Percentiles rank a stretch among this genome's conserved stretches.
These are phyloP conservation scores for Auricularia sp. DNA, from an alignment of 768 basidiomycete genomes.

Conservation along the genomic window DNA sequence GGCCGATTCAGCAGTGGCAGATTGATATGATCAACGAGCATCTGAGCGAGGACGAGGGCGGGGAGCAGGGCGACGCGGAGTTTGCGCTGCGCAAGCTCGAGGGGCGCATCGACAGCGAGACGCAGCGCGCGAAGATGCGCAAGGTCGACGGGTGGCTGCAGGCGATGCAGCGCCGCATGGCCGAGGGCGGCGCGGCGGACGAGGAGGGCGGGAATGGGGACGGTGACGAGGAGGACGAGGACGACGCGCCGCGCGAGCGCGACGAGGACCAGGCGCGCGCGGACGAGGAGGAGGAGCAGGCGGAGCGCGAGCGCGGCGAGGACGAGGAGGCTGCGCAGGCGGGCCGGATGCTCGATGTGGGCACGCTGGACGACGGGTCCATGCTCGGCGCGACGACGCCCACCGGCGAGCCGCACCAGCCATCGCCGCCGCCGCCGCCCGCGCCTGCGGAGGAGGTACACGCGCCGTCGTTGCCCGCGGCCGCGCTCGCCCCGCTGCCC, in stretches of 20 bases:
- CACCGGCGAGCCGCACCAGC: neutral
- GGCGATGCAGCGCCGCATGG: conserved; percentile 49
- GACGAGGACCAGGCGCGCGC: conserved; percentile 2
- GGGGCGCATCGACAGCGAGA: conserved; percentile 70
- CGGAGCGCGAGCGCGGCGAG: conserved; percentile 3
- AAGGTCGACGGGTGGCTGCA: conserved; percentile 81
- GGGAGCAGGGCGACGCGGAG: conserved; percentile 60
- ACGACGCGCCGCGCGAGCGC: neutral
- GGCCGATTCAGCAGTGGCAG: conserved; percentile 69
- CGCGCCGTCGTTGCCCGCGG: conserved; percentile 15
- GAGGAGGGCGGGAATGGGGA: conserved; percentile 1
- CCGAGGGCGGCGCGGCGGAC: neutral
- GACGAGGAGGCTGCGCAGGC: neutral
- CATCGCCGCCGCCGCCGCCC: neutral
- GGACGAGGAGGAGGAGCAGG: conserved; percentile 4
- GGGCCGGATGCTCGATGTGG: neutral
- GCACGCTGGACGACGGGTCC: conserved; percentile 1
- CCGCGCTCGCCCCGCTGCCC: conserved; percentile 14
- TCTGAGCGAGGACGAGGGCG: conserved; percentile 65
- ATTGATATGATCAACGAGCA: conserved; percentile 35
- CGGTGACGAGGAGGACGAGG: conserved; percentile 8
- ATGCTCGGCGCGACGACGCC: neutral
- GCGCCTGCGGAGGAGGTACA: neutral
- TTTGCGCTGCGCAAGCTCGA: conserved; percentile 73
- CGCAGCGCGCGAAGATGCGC: conserved; percentile 56